A percentile compares a stretch with the other conserved stretches of the same genome.
Evolutionary conservation across 139 green algal genomes (phyloP).

Genomic region (Trebouxia sp.): DNA sequence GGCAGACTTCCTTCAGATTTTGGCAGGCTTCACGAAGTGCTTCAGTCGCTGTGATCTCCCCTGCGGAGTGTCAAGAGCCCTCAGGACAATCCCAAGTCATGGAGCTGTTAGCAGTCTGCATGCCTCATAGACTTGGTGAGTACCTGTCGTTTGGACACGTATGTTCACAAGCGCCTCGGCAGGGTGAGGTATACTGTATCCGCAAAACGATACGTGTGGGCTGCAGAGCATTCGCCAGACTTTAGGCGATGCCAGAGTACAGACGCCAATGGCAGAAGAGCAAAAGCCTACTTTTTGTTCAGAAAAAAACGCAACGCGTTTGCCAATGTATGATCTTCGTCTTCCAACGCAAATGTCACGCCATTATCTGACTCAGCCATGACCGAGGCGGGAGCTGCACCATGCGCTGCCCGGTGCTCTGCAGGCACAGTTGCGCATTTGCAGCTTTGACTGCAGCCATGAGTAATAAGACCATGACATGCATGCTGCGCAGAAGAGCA

Average conservation of each 20-base stretch:
- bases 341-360: constrained; percentile 73
- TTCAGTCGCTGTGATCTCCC: constrained; percentile 55
- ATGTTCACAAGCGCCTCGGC: constrained; percentile 83
- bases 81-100: not conserved
- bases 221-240: constrained; percentile 38
- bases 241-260: not conserved
- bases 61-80: constrained; percentile 35
- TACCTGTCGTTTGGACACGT: constrained; percentile 82
- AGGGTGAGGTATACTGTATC: constrained; percentile 86
- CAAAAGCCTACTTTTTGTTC: constrained; percentile 74
- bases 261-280: no score
- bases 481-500: no score
- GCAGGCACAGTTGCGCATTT: no score
- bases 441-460: no score
- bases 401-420: no score
- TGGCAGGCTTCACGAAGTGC: constrained; percentile 50
- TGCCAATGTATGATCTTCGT: constrained; percentile 88
- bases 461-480: no score
- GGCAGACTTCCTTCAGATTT: constrained; percentile 56
- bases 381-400: not conserved
- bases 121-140: no score
- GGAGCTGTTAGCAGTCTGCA: no score
- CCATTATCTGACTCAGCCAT: not conserved
- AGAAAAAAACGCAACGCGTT: constrained; percentile 83
- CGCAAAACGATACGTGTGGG: constrained; percentile 73